Conservation (phyloP, 2,329 filamentous ascomycete genomes). For the Penicillium verrucosum region DNA sequence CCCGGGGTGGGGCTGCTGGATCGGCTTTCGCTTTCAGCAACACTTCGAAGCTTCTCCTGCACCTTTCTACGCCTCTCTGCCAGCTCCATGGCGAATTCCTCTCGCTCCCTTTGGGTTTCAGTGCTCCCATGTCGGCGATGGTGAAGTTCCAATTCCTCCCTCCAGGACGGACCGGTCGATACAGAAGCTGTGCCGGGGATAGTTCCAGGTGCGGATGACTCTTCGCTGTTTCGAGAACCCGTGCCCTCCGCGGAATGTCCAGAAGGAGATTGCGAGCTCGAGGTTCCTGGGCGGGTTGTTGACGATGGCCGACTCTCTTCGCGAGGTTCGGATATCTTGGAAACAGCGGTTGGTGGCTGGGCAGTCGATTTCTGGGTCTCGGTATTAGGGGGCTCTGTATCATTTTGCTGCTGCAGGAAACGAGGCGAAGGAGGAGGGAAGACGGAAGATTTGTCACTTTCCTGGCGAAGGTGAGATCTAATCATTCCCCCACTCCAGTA, state of each 20-base stretch:
- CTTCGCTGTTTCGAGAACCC: slow-evolving; percentile 14
- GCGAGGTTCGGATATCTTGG: background rate
- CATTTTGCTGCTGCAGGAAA: slow-evolving; percentile 34
- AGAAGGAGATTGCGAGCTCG: slow-evolving; percentile 12
- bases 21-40: slow-evolving; percentile 43
- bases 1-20: slow-evolving; percentile 44
- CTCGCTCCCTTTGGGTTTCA: slow-evolving; percentile 49
- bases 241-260: slow-evolving; percentile 11
- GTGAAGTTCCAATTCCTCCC: slow-evolving; percentile 45
- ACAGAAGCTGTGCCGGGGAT: background rate
- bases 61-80: slow-evolving; percentile 48
- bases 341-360: background rate
- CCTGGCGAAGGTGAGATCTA: slow-evolving; percentile 75
- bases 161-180: slow-evolving; percentile 40
- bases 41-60: slow-evolving; percentile 47
- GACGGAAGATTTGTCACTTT: slow-evolving; percentile 78
- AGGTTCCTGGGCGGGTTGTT: background rate
- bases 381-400: slow-evolving; percentile 13
- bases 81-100: slow-evolving; percentile 49
- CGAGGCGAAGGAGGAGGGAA: slow-evolving; percentile 54
- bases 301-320: background rate
- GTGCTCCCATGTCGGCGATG: slow-evolving; percentile 47
- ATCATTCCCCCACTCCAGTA: slow-evolving; percentile 64
- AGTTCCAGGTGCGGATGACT: slow-evolving; percentile 11
- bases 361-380: background rate